Percentiles rank a stretch among this genome's conserved stretches.
phyloP scores from a whole-genome alignment of 495 filamentous ascomycete genomes.

The Rusavskia elegans region DNA sequence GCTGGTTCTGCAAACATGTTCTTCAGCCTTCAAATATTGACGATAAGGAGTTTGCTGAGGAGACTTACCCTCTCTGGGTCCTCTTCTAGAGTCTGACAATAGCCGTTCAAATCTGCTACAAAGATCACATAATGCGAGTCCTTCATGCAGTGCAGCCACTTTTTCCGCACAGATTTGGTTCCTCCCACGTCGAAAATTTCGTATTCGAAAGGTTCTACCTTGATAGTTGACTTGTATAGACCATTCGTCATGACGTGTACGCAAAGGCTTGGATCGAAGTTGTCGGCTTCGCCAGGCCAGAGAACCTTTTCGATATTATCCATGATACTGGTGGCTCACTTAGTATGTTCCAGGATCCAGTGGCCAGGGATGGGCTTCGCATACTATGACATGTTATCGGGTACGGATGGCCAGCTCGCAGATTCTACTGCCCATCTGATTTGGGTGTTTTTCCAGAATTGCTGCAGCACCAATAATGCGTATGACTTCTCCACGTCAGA shows the following conservation, averaged over 20 bases:
- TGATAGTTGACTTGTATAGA: neutral
- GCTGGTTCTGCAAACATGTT: neutral
- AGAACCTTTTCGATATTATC: neutral
- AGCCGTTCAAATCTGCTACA: conserved; percentile 4
- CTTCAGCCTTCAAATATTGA: neutral
- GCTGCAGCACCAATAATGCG: neutral
- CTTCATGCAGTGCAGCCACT: conserved; percentile 1
- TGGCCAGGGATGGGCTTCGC: neutral
- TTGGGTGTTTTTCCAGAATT: neutral
- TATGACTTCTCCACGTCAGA: no score
- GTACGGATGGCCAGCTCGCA: neutral
- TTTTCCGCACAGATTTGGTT: neutral
- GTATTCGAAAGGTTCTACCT: neutral
- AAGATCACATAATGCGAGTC: conserved; percentile 4
- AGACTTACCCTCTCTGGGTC: neutral
- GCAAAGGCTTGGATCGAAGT: neutral
- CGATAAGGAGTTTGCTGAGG: no score
- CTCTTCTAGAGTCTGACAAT: conserved; percentile 5
- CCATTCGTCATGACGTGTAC: neutral
- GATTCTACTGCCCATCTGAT: neutral
- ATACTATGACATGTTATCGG: conserved; percentile 2
- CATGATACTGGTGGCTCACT: neutral
- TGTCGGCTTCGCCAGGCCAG: neutral
- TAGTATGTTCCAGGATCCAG: no score
- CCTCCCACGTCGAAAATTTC: conserved; percentile 6